phyloP scores from a whole-genome alignment of 2,329 filamentous ascomycete species.

The Sporothrix variecibatus region DNA sequence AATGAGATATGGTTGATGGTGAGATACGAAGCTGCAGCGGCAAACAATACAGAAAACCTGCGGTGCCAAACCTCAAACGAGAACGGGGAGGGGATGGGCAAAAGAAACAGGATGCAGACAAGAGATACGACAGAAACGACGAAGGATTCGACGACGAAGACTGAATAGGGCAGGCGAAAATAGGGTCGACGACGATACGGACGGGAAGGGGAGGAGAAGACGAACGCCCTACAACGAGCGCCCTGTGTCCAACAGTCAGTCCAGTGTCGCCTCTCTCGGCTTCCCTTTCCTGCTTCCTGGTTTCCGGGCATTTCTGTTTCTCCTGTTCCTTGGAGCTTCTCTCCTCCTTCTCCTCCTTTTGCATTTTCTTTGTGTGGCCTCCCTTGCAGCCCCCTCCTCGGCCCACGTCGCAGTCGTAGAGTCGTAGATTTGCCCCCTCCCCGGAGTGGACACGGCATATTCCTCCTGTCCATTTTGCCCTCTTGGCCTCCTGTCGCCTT shows the following conservation, averaged over 20 bases:
- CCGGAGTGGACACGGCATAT: neutral
- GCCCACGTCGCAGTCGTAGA: conserved; percentile 12
- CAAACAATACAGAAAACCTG: neutral
- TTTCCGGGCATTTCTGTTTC: neutral
- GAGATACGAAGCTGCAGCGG: neutral
- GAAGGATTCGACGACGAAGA: neutral
- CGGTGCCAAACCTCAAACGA: neutral
- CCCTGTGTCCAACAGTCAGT: neutral
- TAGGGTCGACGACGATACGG: neutral
- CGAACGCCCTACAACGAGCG: neutral
- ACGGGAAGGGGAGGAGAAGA: neutral
- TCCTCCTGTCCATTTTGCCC: neutral
- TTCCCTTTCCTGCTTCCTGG: conserved; percentile 10
- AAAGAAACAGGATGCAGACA: neutral
- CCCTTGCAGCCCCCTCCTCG: neutral
- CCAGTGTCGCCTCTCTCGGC: neutral
- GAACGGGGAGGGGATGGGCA: neutral
- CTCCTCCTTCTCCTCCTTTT: no score
- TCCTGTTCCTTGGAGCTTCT: no score
- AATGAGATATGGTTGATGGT: neutral
- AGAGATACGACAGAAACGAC: neutral
- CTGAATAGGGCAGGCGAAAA: neutral
- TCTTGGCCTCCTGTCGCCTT: neutral
- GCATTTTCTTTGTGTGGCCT: neutral
- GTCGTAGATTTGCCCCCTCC: neutral